Base-by-base conservation (phyloP, 768 basidiomycete species). In the Mycena vulgaris region DNA sequence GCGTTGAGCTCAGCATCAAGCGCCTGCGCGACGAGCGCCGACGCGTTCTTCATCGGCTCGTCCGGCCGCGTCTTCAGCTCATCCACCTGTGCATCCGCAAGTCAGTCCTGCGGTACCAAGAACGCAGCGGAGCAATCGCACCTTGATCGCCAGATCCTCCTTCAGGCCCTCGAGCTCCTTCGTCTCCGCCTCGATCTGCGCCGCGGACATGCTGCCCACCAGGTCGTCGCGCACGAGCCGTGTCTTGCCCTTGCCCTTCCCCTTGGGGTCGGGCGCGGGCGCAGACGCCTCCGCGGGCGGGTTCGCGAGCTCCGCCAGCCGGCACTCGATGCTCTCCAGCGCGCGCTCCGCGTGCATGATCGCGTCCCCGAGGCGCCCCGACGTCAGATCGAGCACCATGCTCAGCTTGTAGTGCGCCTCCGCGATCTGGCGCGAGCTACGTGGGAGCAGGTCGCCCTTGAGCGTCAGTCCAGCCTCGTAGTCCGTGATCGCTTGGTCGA, bases 401-500 rank as follows among this genome's bases (percentile, higher is more conserved):
- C 94, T 95, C 71, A 98, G 87, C 78, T 97, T 96, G 78, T 96
- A 98, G 79, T 98, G 95, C 8, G 92, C 95, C 78, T 96, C 95
- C 0, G 97, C 95, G 73, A 98, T 92, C 74, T 97, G 94, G 49
- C 97, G 92, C 5, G 95, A 96, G n/a, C 93, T 93, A n/a, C 84
- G 78, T 0, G 97, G 93, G 7, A 98, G 88, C 37, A 97, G 83
- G 11, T 88, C 83, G 11, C 82, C 80, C 78, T 97, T 96, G 75
- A 96, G 88, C 13, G 83, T 80, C 13, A 97, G 89, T 3, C 93
- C 94, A 0, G 90, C 88, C 55, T 90, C 89, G 76, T 96, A 98
- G 79, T 98, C 97, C 23, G 87, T 87, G 61, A 96, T 94, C 0
- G 96, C 97, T 81, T 97, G 95, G 72, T 96, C 94, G 78, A 98